Percentiles rank a stretch among this genome's conserved stretches.
Evolutionary conservation across 306 rosid species (phyloP).

Genomic region (Quercus mongolica): DNA sequence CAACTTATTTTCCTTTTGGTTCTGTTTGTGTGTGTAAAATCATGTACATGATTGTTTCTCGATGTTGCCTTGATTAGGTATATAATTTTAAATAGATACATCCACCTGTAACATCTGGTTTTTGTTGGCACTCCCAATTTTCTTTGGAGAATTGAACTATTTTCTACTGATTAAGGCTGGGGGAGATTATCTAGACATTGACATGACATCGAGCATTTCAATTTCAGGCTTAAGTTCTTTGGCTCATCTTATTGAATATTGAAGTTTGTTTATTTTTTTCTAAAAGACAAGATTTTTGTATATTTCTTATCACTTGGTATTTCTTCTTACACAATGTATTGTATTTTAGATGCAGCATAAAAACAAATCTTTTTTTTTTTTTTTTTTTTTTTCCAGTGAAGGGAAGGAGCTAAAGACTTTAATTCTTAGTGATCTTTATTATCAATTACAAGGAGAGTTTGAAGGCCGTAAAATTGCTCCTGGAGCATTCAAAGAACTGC

Average conservation of each 20-base stretch:
- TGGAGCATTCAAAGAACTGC: constrained; percentile 85
- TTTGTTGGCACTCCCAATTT: neutral
- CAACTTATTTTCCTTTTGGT: neutral
- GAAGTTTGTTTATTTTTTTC: neutral
- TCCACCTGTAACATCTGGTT: neutral
- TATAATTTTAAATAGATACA: neutral
- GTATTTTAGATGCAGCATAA: constrained; percentile 4
- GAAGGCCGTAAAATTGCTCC: constrained; percentile 78
- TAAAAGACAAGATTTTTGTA: neutral
- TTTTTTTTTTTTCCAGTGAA: constrained; percentile 47
- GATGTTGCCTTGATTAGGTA: neutral
- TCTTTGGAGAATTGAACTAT: neutral
- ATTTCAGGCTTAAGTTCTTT: neutral
- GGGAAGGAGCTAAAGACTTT: constrained; percentile 65
- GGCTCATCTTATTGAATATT: too few relatives aligned
- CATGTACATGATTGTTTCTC: neutral
- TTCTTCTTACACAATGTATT: constrained; percentile 6
- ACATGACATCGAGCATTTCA: neutral
- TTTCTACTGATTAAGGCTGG: neutral
- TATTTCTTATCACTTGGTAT: neutral
- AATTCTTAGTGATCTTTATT: constrained; percentile 83
- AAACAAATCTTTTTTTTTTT: constrained; percentile 6
- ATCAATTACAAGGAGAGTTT: constrained; percentile 91
- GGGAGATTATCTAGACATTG: neutral
- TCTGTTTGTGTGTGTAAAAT: neutral